Evolutionary conservation across 306 rosid genomes (phyloP).

Genomic region (Geum urbanum): DNA sequence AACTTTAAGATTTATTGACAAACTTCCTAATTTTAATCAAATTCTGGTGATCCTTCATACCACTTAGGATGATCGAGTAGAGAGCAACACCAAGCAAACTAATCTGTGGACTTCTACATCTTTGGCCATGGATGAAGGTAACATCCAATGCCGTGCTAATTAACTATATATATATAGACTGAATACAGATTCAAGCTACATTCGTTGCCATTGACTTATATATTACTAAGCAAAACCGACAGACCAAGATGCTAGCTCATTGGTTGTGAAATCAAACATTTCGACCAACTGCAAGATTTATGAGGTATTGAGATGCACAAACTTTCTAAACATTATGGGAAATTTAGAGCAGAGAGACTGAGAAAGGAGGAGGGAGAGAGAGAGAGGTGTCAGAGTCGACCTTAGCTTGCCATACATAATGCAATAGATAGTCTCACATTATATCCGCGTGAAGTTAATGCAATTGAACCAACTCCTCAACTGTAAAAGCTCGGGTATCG

Average conservation of each 20-base stretch:
- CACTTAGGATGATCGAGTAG: too few species aligned
- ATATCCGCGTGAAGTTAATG: conserved; percentile 78
- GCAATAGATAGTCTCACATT: conserved; percentile 18
- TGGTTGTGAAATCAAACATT: not conserved
- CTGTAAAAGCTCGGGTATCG: conserved; percentile 27
- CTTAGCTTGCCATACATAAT: conserved; percentile 17
- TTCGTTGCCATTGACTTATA: too few species aligned
- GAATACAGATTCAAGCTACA: not conserved
- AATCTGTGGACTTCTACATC: not conserved
- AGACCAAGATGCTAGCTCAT: not conserved
- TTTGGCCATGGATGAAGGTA: not conserved
- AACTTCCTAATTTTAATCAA: too few species aligned
- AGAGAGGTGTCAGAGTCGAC: conserved; percentile 15
- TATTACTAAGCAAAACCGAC: not conserved
- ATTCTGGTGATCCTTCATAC: too few species aligned
- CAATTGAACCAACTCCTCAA: conserved; percentile 45
- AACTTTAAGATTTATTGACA: too few species aligned
- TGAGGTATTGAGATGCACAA: conserved; percentile 8
- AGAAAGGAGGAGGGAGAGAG: not conserved
- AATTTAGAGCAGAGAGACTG: not conserved
- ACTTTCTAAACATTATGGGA: not conserved
- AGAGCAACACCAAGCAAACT: not conserved
- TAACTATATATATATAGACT: not conserved
- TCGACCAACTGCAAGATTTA: conserved; percentile 1
- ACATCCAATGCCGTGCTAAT: not conserved